These are phyloP conservation scores for Lophium mytilinum DNA, from an alignment of 495 filamentous ascomycete species.

Conservation along the genomic window DNA sequence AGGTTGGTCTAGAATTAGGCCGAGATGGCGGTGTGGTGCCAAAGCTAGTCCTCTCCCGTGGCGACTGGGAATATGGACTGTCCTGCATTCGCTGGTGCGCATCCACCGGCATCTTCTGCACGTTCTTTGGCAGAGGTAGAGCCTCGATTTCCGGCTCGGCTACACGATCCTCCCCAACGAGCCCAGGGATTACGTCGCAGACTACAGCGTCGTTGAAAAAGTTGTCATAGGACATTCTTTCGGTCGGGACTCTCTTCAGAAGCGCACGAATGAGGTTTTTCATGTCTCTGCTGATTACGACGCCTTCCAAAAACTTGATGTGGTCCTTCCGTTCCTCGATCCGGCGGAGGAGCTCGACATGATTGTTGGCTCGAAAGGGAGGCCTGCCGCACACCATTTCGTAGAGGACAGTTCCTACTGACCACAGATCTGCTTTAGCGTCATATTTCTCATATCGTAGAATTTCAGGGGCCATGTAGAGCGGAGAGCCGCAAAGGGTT, in stretches of 20 bases:
- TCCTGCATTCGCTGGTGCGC: conserved; percentile 14
- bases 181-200: conserved; percentile 68
- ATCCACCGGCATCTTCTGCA: conserved; percentile 20
- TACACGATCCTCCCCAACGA: conserved; percentile 67
- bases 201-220: conserved; percentile 74
- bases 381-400: conserved; percentile 91
- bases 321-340: conserved; percentile 80
- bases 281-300: conserved; percentile 61
- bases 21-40: conserved; percentile 21
- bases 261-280: conserved; percentile 74
- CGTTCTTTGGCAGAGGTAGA: conserved; percentile 14
- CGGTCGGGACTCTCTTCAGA: conserved; percentile 74
- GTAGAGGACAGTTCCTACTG: conserved; percentile 86
- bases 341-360: conserved; percentile 84
- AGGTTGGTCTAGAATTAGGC: conserved; percentile 16
- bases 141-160: conserved; percentile 31
- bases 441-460: conserved; percentile 96
- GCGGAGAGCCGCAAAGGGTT: conserved; percentile 92
- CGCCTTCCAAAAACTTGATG: conserved; percentile 73
- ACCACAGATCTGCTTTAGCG: conserved; percentile 95
- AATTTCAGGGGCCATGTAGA: conserved; percentile 99
- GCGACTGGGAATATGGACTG: conserved; percentile 18
- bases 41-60: conserved; percentile 14
- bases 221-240: conserved; percentile 71
- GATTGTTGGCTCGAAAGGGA: conserved; percentile 85